phyloP scores from a whole-genome alignment of 257 asterid genomes.

The Przewalskia tangutica region DNA sequence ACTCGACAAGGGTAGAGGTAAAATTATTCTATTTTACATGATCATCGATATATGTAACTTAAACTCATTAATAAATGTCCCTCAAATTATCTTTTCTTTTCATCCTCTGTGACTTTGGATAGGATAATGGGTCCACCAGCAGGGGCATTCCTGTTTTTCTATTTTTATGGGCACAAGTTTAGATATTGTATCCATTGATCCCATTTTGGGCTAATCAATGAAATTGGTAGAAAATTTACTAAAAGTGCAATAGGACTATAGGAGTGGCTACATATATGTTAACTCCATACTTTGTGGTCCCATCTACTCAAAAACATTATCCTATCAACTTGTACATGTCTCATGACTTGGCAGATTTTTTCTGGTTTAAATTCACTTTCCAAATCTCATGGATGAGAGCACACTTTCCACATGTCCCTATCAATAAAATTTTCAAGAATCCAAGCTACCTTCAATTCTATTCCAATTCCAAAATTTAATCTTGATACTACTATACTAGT shows the following conservation, averaged over 20 bases:
- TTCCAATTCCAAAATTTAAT: background rate
- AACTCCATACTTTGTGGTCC: conserved; percentile 10
- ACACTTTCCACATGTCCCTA: background rate
- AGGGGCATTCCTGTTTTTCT: background rate
- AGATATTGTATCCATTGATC: background rate
- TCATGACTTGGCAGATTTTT: conserved; percentile 25
- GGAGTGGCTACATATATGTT: conserved; percentile 22
- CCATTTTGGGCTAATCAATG: background rate
- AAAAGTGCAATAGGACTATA: background rate
- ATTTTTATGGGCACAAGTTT: background rate
- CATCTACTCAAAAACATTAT: conserved; percentile 35
- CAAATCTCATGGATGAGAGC: conserved; percentile 40
- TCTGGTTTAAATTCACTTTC: conserved; percentile 34
- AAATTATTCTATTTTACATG: no score
- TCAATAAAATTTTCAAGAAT: background rate
- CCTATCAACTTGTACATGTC: conserved; percentile 41
- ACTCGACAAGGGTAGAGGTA: no score
- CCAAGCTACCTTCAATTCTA: background rate
- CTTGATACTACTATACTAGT: background rate
- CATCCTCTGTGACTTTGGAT: background rate
- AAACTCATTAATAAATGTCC: background rate
- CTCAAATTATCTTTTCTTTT: no score
- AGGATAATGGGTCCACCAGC: background rate
- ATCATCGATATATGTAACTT: no score
- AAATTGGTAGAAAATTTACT: background rate